Base-by-base conservation (phyloP, 768 basidiomycete species). In the Panaeolus papilionaceus region DNA sequence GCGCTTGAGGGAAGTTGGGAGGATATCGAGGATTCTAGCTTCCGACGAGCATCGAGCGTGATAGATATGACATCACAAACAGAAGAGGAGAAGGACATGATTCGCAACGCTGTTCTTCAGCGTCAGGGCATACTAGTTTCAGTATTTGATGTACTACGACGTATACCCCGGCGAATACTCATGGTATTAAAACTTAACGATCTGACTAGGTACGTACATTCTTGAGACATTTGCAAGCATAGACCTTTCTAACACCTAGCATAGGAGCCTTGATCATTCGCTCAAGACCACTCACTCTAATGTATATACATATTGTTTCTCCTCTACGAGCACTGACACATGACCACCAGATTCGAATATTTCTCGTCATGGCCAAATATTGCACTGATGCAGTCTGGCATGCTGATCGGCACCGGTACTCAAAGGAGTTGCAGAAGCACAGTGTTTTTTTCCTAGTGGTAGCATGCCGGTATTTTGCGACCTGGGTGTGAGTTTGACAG, bases 161-260 rank as follows among this genome's bases (percentile, higher is more conserved):
- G 90, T 37, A 88, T 99, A 3, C 98, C 98, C 2, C 83, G 94
- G 71, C 84, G 91, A 70, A 91, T 94, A 14, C 75, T 94, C 51
- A 94, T 94, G 93, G 89, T 92, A 45, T 77, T 95, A 69, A 96
- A 93, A 75, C 74, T 94, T 71, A 98, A 96, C 70, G 96, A 95
- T 77, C 79, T 96, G 73, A 93, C 92, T 40, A 83, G 92, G 89
- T 90, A 67, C 67, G 83, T 65, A 61, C 38, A 26, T 61, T 12
- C 28, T 40, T 45, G 5, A 23, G 23, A 26, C 11, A 47, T 66
- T 23, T 23, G 28, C 20, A 20, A 3, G 26, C 44, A 62, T 38
- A 38, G 28, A 37, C 6, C 8, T 49, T 62, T 65, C 62, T 54
- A 51, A 70, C 66, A 64, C 68, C 70, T 28, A 62, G 63, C 63